These are phyloP conservation scores for Calycina herbarum DNA, from an alignment of 2,329 filamentous ascomycete species.

Conservation along the genomic window DNA sequence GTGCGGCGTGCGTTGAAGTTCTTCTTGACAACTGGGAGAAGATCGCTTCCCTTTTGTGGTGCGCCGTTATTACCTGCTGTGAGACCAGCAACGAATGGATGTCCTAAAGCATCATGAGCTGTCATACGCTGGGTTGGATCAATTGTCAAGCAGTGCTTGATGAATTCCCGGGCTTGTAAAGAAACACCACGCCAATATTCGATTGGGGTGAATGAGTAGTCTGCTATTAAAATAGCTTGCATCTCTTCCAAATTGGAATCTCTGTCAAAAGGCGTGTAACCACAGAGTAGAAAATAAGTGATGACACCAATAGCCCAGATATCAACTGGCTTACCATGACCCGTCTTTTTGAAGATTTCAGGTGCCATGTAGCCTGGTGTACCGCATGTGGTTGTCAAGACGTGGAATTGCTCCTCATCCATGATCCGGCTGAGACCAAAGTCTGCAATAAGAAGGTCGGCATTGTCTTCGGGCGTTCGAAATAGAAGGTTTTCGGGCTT, in stretches of 20 bases:
- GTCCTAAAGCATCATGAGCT: slow-evolving; percentile 73
- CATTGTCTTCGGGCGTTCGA: slow-evolving; percentile 95
- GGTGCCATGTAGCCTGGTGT: slow-evolving; percentile 99
- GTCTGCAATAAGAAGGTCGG: slow-evolving; percentile 93
- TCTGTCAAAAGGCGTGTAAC: slow-evolving; percentile 96
- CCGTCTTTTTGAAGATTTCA: slow-evolving; percentile 98
- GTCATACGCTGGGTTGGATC: slow-evolving; percentile 88
- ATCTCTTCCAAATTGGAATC: slow-evolving; percentile 98
- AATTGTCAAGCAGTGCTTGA: slow-evolving; percentile 86
- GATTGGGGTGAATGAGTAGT: slow-evolving; percentile 90
- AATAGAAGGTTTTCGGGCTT: slow-evolving; percentile 98
- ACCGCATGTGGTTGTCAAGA: slow-evolving; percentile 94
- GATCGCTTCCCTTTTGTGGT: slow-evolving; percentile 55
- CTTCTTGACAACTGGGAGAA: slow-evolving; percentile 70
- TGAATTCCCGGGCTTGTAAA: slow-evolving; percentile 83
- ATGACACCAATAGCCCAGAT: slow-evolving; percentile 99
- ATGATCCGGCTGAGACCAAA: slow-evolving; percentile 96
- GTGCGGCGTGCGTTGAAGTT: slow-evolving; percentile 72
- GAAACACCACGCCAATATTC: slow-evolving; percentile 98
- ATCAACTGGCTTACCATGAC: slow-evolving; percentile 96
- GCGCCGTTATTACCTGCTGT: slow-evolving; percentile 44
- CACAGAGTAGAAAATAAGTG: slow-evolving; percentile 96
- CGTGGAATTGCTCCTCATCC: slow-evolving; percentile 98
- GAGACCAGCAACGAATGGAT: slow-evolving; percentile 62
- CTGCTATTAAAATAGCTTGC: slow-evolving; percentile 95